Evolutionary conservation across 1,139 yeast species (phyloP).

Genomic region (Zygosaccharomyces pseudobailii): DNA sequence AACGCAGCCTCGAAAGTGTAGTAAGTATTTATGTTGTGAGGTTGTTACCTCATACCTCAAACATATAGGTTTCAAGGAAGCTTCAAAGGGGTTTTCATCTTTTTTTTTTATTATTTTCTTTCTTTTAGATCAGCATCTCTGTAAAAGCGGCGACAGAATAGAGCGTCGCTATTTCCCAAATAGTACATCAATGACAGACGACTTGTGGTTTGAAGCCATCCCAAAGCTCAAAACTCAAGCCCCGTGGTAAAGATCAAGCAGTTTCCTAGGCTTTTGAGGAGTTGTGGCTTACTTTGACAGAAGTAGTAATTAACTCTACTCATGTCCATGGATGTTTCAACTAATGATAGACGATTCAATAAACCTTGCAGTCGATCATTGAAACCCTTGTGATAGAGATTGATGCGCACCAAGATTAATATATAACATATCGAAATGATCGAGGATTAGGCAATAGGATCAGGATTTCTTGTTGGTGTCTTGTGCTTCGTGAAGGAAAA

Average conservation of each 20-base stretch:
- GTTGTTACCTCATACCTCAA: slow-evolving; percentile 2
- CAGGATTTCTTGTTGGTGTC: no score
- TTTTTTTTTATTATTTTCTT: not conserved
- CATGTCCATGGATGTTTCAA: not conserved
- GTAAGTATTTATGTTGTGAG: not conserved
- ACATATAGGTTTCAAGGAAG: slow-evolving; percentile 6
- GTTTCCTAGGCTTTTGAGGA: not conserved
- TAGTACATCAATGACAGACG: slow-evolving; percentile 11
- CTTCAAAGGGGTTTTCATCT: slow-evolving; percentile 5
- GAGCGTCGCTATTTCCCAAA: slow-evolving; percentile 14
- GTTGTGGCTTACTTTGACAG: slow-evolving; percentile 1
- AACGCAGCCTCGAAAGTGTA: not conserved
- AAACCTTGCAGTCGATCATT: not conserved
- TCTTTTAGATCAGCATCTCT: not conserved
- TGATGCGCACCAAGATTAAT: not conserved
- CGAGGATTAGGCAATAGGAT: not conserved
- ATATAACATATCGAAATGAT: not conserved
- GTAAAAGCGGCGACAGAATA: not conserved
- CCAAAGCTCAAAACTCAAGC: not conserved
- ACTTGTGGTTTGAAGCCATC: slow-evolving; percentile 4
- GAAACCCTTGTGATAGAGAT: not conserved
- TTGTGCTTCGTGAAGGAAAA: no score
- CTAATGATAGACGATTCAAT: not conserved
- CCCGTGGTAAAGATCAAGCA: not conserved
- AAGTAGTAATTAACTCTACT: not conserved